These are phyloP conservation scores for Eucalyptus decipiens DNA, from an alignment of 345 rosid genomes.

Conservation along the genomic window DNA sequence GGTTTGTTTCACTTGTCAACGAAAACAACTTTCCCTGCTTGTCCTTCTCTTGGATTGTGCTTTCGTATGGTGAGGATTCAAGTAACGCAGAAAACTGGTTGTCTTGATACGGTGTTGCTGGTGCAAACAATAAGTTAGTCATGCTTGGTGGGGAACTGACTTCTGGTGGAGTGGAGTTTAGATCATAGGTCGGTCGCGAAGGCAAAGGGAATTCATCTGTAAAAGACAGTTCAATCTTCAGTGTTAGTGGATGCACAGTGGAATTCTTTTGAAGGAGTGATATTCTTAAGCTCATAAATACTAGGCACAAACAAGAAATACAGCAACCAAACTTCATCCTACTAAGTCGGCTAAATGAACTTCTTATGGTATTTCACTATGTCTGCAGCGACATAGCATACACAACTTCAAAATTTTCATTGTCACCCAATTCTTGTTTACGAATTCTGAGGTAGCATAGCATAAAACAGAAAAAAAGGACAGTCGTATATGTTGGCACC, in stretches of 20 bases:
- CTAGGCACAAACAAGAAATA: not conserved
- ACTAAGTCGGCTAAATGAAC: not conserved
- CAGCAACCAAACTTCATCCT: not conserved
- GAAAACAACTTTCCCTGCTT: conserved; percentile 3
- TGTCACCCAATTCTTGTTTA: not conserved
- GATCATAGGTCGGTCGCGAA: conserved; percentile 18
- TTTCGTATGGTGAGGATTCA: not conserved
- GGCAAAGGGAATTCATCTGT: conserved; percentile 43
- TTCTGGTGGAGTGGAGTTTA: conserved; percentile 40
- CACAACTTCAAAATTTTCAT: not conserved
- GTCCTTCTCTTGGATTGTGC: conserved; percentile 8
- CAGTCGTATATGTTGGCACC: not conserved
- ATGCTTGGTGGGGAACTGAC: conserved; percentile 9
- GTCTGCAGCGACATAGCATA: not conserved
- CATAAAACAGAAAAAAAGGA: not conserved
- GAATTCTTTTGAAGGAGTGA: not conserved
- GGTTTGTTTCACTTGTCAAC: conserved; percentile 6
- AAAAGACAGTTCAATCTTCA: not conserved
- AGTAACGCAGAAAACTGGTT: not conserved
- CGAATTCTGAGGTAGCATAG: not conserved
- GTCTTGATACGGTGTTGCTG: conserved; percentile 16
- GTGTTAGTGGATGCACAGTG: not conserved
- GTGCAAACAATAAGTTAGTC: conserved; percentile 9
- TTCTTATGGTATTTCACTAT: not conserved
- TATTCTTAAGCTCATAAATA: not conserved